These are phyloP conservation scores for Saitozyma sp. DNA, from an alignment of 768 basidiomycete species.

Conservation along the genomic window DNA sequence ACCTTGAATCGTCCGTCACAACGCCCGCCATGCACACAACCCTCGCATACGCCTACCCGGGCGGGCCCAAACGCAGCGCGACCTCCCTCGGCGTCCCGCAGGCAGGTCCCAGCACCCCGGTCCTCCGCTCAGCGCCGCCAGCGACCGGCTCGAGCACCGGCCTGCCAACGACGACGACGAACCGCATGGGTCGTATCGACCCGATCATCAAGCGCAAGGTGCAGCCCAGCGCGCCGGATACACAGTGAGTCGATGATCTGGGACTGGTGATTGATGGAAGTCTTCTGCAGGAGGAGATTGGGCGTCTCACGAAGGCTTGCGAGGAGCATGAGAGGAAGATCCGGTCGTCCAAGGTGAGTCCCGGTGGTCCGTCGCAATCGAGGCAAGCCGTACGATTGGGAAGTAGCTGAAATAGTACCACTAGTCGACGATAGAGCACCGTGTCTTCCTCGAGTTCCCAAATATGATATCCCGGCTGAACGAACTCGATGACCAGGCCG, in stretches of 20 bases:
- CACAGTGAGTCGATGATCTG: conserved; percentile 18
- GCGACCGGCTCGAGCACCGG: neutral
- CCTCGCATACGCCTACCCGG: too few species aligned
- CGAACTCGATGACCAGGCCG: conserved; percentile 31
- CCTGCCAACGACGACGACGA: neutral
- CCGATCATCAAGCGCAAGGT: neutral
- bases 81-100: too few species aligned
- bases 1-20: too few species aligned
- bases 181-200: neutral
- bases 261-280: conserved; percentile 9
- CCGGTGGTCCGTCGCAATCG: too few species aligned
- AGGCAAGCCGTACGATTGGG: neutral
- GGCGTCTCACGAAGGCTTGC: conserved; percentile 30
- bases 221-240: neutral
- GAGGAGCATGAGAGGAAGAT: conserved; percentile 41
- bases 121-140: neutral
- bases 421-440: conserved; percentile 37
- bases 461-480: conserved; percentile 19
- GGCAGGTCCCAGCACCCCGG: neutral
- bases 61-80: too few species aligned
- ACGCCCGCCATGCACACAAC: too few species aligned
- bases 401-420: conserved; percentile 3
- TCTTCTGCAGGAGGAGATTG: conserved; percentile 35
- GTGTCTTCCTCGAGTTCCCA: conserved; percentile 27
- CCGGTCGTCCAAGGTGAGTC: conserved; percentile 23